phyloP scores from a whole-genome alignment of 352 stramenopile genomes.

The Elongisporangium anandrum region DNA sequence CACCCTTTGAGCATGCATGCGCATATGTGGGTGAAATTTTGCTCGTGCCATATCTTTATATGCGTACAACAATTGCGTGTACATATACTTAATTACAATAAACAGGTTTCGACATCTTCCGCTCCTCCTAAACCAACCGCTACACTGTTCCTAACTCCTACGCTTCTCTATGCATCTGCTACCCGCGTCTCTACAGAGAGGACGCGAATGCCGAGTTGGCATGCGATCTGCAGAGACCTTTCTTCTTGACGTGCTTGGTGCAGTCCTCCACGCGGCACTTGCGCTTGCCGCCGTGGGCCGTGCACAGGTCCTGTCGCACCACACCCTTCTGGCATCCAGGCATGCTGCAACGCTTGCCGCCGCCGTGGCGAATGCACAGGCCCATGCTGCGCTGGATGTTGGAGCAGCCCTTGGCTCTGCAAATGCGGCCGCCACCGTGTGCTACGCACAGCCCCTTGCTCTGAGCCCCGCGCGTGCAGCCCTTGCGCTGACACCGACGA shows the following conservation, averaged over 20 bases:
- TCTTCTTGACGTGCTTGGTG: conserved; percentile 87
- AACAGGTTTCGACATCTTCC: background rate
- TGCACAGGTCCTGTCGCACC: conserved; percentile 84
- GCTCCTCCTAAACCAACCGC: background rate
- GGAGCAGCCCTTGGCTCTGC: conserved; percentile 67
- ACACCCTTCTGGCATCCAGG: conserved; percentile 80
- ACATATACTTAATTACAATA: background rate
- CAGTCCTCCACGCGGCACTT: conserved; percentile 77
- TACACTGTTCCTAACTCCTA: background rate
- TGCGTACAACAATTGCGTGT: background rate
- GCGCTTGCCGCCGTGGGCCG: conserved; percentile 80
- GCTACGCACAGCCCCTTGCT: conserved; percentile 83
- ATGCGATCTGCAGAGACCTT: conserved; percentile 69
- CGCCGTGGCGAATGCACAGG: conserved; percentile 57
- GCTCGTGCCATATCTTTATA: background rate
- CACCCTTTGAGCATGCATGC: no score
- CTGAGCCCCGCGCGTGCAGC: conserved; percentile 75
- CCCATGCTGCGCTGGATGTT: conserved; percentile 88
- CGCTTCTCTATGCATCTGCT: background rate
- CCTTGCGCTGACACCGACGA: conserved; percentile 75
- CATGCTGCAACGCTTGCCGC: conserved; percentile 53
- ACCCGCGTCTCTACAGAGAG: background rate
- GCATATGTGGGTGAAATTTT: no score
- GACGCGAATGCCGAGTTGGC: conserved; percentile 55
- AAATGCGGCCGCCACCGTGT: conserved; percentile 79